phyloP scores from a whole-genome alignment of 306 rosid genomes.

The Quercus berberidifolia region DNA sequence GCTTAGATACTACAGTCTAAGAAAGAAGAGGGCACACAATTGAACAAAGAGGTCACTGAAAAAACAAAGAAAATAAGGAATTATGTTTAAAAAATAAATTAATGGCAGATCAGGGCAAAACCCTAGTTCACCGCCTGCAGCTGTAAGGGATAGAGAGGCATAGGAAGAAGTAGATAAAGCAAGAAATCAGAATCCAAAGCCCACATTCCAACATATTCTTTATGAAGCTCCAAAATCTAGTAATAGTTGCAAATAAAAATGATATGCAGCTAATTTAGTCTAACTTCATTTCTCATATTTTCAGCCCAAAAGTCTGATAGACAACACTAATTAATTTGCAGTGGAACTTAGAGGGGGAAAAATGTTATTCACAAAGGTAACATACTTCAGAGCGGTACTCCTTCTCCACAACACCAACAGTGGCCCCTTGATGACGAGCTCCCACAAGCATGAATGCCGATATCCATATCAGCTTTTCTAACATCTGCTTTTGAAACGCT shows the following conservation, averaged over 20 bases:
- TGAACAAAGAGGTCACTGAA: too few species aligned
- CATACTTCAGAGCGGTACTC: constrained; percentile 77
- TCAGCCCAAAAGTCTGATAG: neutral
- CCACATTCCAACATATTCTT: neutral
- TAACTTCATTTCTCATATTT: neutral
- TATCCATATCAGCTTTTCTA: constrained; percentile 97
- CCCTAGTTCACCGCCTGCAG: too few species aligned
- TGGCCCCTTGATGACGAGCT: constrained; percentile 77
- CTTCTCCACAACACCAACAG: constrained; percentile 80
- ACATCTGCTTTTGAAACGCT: constrained; percentile 86
- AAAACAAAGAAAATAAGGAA: too few species aligned
- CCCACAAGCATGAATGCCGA: constrained; percentile 95
- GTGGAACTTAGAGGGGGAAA: neutral
- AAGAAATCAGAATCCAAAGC: neutral
- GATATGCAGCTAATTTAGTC: neutral
- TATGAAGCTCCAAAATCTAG: neutral
- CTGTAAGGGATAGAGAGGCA: too few species aligned
- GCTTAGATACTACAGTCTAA: too few species aligned
- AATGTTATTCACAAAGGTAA: constrained; percentile 1
- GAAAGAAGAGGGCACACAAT: too few species aligned
- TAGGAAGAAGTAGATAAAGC: neutral
- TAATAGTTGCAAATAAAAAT: neutral
- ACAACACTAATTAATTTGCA: neutral
- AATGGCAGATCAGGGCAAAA: too few species aligned
- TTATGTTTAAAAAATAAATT: too few species aligned